A percentile compares a stretch with the other conserved stretches of the same genome.
Evolutionary conservation across 148 eudicot species (phyloP).

Genomic region (Selenicereus undatus): DNA sequence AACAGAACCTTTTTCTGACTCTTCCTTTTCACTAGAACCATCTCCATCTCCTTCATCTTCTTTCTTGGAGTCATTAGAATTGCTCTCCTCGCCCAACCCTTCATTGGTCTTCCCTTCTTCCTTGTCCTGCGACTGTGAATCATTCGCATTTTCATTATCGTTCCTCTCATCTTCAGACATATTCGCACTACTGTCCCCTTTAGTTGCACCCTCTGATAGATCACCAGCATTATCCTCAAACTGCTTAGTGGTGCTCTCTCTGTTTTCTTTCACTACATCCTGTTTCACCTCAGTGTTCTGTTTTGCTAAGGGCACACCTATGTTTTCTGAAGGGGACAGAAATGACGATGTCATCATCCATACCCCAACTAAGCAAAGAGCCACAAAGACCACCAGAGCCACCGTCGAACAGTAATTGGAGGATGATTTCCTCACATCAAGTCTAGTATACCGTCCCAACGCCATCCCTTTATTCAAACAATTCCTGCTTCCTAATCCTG

Average conservation of each 20-base stretch:
- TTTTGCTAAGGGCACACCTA: constrained; percentile 42
- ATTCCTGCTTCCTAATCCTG: constrained; percentile 31
- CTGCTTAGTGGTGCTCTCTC: constrained; percentile 37
- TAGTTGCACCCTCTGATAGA: constrained; percentile 72
- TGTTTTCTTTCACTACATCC: constrained; percentile 30
- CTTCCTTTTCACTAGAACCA: constrained; percentile 28
- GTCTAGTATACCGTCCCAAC: constrained; percentile 55
- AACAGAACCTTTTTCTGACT: constrained; percentile 30
- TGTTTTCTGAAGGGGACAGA: constrained; percentile 41
- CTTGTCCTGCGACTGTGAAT: constrained; percentile 28
- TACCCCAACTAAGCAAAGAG: constrained; percentile 70
- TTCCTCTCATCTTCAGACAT: background rate
- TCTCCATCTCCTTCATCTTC: constrained; percentile 35
- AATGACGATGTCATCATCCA: constrained; percentile 63
- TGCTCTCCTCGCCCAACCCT: constrained; percentile 23
- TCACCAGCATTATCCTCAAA: constrained; percentile 78
- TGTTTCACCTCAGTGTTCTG: constrained; percentile 45
- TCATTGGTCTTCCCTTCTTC: constrained; percentile 24
- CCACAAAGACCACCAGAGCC: constrained; percentile 58
- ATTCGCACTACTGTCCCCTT: constrained; percentile 44
- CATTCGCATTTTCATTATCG: background rate
- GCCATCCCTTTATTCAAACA: constrained; percentile 41
- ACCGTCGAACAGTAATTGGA: constrained; percentile 61
- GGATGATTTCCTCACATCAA: constrained; percentile 62
- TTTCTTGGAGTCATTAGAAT: constrained; percentile 32